Evolutionary conservation across 1,139 yeast species (phyloP).

Genomic region (Nakaseomyces kungkrabaensis): DNA sequence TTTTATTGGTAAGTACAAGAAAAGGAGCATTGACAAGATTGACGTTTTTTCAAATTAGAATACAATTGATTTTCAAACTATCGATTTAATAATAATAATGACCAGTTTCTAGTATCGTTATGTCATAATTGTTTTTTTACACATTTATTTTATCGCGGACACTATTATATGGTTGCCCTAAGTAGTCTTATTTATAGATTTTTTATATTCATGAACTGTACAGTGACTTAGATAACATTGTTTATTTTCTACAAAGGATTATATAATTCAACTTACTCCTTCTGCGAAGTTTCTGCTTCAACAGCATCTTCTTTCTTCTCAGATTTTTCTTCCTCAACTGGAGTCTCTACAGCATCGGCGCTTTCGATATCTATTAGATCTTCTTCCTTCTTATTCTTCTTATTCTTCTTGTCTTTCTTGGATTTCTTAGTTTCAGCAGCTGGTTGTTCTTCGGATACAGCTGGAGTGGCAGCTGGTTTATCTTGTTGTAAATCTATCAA

Average conservation of each 20-base stretch:
- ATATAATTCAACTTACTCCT: slow-evolving; percentile 18
- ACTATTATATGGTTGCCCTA: neutral
- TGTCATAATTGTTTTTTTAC: too few relatives aligned
- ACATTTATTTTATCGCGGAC: too few relatives aligned
- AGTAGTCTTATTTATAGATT: neutral
- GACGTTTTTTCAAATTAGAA: slow-evolving; percentile 32
- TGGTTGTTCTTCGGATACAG: slow-evolving; percentile 3
- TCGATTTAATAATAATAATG: too few relatives aligned
- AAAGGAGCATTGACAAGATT: slow-evolving; percentile 37
- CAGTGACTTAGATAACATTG: slow-evolving; percentile 2
- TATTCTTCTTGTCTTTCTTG: slow-evolving; percentile 6
- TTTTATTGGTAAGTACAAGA: slow-evolving; percentile 52
- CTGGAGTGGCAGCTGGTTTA: neutral
- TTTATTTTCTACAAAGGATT: slow-evolving; percentile 1
- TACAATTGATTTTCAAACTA: neutral
- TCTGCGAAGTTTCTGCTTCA: slow-evolving; percentile 16
- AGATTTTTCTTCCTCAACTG: slow-evolving; percentile 3
- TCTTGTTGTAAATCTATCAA: slow-evolving; percentile 30
- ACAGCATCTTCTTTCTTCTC: slow-evolving; percentile 2
- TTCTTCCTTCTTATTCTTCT: slow-evolving; percentile 11
- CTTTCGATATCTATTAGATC: slow-evolving; percentile 15
- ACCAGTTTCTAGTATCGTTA: too few relatives aligned
- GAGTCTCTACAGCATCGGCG: slow-evolving; percentile 11
- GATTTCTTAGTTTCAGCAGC: slow-evolving; percentile 12
- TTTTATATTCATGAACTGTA: slow-evolving; percentile 3